Evolutionary conservation across 441 rosid species (phyloP), one percentile per base, ranked within the genome.

Genomic region (Pelargonium myrrhifolium): DNA sequence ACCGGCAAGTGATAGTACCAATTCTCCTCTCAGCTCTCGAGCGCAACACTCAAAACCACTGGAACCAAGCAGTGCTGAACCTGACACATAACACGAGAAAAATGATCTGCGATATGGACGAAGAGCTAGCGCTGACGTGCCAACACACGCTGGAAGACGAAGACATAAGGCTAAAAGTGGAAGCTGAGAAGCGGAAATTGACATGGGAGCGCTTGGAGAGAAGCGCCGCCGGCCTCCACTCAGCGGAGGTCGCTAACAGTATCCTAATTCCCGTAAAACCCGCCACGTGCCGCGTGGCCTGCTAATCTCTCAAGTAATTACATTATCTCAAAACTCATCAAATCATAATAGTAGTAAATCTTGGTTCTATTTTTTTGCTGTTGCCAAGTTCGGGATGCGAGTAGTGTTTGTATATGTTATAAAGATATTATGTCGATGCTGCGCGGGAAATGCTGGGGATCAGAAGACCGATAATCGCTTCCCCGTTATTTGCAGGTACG

Each of bases 51-150:
- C 80, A 66, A 76, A 80, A 72, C 70, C 95, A 89, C 73, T 89
- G 95, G 95, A 87, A 87, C 71, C 88, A 83, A 68, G 81, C 95
- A 1, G 92, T 89, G 21, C 85, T 89, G 60, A 86, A 84, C 77
- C 83, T 86, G 64, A 81, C 90, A 43, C 84, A 82, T 65, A 85
- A 86, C 64, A 65, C 86, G 12, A 81, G 75, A 71, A 86, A 81
- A 71, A 75, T 80, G 71, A 78, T 88, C 14, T 66, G 72, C 8
- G 92, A 88, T 47, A 87, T 87, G 85, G 95, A 89, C 12, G 89
- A 85, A 72, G 86, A 86, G 68, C 80, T 87, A 5, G 72, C 82
- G 64, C 69, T 68, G 8, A 67, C 81, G 45, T 86, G 92, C 76
- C 84, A 81, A 71, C 71, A 62, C n/a, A 84, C 80, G 72, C 71